Base-by-base conservation (phyloP, 805 yeast genomes). In the Soucietia sequanensis region DNA sequence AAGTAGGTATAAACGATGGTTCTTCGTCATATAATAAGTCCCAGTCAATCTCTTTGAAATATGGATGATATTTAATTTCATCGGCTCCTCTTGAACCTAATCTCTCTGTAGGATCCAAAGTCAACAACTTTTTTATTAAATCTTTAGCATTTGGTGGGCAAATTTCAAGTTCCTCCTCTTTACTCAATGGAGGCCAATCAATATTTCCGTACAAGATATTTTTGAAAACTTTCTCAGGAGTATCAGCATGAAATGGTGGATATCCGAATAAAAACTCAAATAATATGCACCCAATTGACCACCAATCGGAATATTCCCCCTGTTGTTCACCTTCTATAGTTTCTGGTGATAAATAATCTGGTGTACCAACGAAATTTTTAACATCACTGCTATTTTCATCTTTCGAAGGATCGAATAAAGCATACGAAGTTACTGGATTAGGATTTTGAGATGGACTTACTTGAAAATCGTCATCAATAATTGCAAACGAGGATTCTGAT, bases 261-360 rank as follows among this genome's bases (percentile, higher is more conserved):
- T 79, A 85, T 0, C 99, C 99, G 56, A 83, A 85, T 26, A 88
- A 54, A 53, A 93, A 83, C 60, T 93, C 99, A 66, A 91, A 93
- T 37, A 91, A 61, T 9, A 93, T 88, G 58, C 98, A 91, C 0
- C 99, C 99, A 22, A 91, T 76, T 2, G 98, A 87, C 99, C 99
- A 93, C 99, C 99, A 90, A 63, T 90, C 97, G n/a, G 91, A 80
- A 43, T 81, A 76, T 43, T 80, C 89, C 41, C 81, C 85, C 55
- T 91, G 96, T 0, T 85, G 83, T 1, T 73, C 69, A 25, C 97
- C 98, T 27, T 75, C 68, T 42, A 93, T 88, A 0, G 96, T 90
- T 55, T 93, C 99, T 0, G 99, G 99, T 0, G 99, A 95, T 25
- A 95, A 72, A 58, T 93, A 93, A 56, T 93, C 99, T 0, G 99